Percentiles rank a stretch among this genome's conserved stretches.
Conservation (phyloP, 495 filamentous ascomycete species). For the Xylaria castorea region DNA sequence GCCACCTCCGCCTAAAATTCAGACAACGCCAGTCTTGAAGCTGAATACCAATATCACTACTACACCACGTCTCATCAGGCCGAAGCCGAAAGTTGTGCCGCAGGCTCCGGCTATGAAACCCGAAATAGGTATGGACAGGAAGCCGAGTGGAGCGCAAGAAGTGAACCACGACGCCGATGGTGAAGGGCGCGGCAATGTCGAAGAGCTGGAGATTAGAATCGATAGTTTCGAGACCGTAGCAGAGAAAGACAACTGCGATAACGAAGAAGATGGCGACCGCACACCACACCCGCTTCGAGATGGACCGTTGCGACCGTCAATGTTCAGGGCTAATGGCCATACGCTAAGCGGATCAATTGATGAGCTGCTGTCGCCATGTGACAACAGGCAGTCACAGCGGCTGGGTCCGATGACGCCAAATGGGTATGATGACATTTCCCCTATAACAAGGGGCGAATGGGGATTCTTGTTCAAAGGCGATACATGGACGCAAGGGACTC, state of each 20-base stretch:
- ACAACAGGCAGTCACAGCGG: slow-evolving; percentile 30
- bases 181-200: not conserved
- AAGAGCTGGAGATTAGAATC: slow-evolving; percentile 32
- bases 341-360: slow-evolving; percentile 42
- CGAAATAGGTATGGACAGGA: not conserved
- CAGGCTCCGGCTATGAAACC: not conserved
- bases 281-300: slow-evolving; percentile 41
- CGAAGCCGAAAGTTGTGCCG: slow-evolving; percentile 28
- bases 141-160: not conserved
- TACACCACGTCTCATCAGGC: slow-evolving; percentile 31
- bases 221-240: not conserved
- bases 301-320: slow-evolving; percentile 37
- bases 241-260: not conserved
- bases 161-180: not conserved
- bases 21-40: slow-evolving; percentile 41
- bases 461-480: slow-evolving; percentile 59
- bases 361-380: slow-evolving; percentile 39
- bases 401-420: slow-evolving; percentile 59
- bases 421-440: slow-evolving; percentile 61
- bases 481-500: slow-evolving; percentile 39
- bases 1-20: slow-evolving; percentile 35
- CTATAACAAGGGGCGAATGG: slow-evolving; percentile 62
- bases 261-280: slow-evolving; percentile 40
- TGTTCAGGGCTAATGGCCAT: slow-evolving; percentile 27
- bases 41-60: slow-evolving; percentile 49